Percentiles rank a stretch among this genome's conserved stretches.
These are phyloP conservation scores for Sanghuangporus weigelae DNA, from an alignment of 1,284 basidiomycete species.

Conservation along the genomic window DNA sequence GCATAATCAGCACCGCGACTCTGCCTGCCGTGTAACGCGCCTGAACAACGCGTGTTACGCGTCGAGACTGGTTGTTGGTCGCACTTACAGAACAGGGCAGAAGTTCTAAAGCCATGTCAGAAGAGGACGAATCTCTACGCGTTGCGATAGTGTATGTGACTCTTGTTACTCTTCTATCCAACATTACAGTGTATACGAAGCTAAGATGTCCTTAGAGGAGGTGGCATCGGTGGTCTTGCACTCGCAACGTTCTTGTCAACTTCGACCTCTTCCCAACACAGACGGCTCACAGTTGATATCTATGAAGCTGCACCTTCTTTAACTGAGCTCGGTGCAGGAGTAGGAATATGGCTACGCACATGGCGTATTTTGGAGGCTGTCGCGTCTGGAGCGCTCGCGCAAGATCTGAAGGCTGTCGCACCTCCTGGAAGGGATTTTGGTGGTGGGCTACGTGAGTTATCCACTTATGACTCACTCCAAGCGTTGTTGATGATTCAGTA, in stretches of 20 bases:
- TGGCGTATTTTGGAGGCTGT: slow-evolving; percentile 34
- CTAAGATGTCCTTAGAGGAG: slow-evolving; percentile 31
- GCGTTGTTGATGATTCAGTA: not conserved
- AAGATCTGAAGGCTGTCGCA: slow-evolving; percentile 5
- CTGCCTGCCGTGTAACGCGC: too few relatives aligned
- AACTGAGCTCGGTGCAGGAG: slow-evolving; percentile 46
- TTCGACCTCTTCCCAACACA: not conserved
- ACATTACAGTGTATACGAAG: not conserved
- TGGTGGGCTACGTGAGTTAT: not conserved
- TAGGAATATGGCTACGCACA: slow-evolving; percentile 41
- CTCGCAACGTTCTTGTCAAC: slow-evolving; percentile 36
- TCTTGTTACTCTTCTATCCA: not conserved
- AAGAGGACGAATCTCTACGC: not conserved
- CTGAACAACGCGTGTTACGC: too few relatives aligned
- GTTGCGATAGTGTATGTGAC: slow-evolving; percentile 7
- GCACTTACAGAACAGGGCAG: not conserved
- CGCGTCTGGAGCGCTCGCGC: not conserved
- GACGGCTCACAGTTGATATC: slow-evolving; percentile 36
- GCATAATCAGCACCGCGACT: too few relatives aligned
- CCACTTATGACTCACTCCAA: not conserved
- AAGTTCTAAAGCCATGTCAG: not conserved
- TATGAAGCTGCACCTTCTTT: slow-evolving; percentile 43
- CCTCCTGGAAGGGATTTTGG: slow-evolving; percentile 10
- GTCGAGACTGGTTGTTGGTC: too few relatives aligned
- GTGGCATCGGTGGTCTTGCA: slow-evolving; percentile 43